These are phyloP conservation scores for Penicillium taxi DNA, from an alignment of 495 filamentous ascomycete genomes.

Conservation along the genomic window DNA sequence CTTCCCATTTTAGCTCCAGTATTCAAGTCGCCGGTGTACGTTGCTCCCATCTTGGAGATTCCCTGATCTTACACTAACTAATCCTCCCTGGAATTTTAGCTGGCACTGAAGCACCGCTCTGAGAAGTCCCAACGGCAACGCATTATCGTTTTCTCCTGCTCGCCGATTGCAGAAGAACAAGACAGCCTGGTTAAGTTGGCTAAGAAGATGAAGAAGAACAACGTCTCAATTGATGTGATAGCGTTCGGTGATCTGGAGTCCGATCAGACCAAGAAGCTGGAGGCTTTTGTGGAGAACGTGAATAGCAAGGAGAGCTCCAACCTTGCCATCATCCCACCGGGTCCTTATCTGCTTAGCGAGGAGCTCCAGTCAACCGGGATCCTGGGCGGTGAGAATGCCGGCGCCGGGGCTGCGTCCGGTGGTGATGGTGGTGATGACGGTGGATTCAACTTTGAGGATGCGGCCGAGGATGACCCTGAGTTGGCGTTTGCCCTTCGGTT, in stretches of 20 bases:
- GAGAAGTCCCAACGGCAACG: conserved; percentile 93
- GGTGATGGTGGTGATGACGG: conserved; percentile 60
- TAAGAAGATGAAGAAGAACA: conserved; percentile 97
- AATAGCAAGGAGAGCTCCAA: conserved; percentile 84
- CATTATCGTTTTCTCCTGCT: conserved; percentile 93
- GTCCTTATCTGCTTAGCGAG: conserved; percentile 83
- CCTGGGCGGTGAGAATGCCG: conserved; percentile 65
- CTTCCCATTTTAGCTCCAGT: conserved; percentile 76
- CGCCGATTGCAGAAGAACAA: conserved; percentile 80
- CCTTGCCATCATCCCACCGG: conserved; percentile 83
- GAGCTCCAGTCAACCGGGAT: conserved; percentile 89
- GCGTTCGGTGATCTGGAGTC: conserved; percentile 88
- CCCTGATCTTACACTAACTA: not conserved
- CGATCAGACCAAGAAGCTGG: conserved; percentile 83
- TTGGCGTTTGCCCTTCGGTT: conserved; percentile 91
- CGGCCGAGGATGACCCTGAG: conserved; percentile 74
- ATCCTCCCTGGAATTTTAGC: conserved; percentile 36
- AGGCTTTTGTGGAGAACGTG: conserved; percentile 86
- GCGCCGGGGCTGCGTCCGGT: conserved; percentile 39
- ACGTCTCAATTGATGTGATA: conserved; percentile 84
- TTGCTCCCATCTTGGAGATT: conserved; percentile 7
- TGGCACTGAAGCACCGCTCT: conserved; percentile 96
- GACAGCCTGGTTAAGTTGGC: conserved; percentile 82
- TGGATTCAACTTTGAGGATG: conserved; percentile 50
- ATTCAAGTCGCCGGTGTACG: conserved; percentile 91